Evolutionary conservation across 345 rosid species (phyloP), one percentile per base, ranked within the genome.

Genomic region (Kernera saxatilis): DNA sequence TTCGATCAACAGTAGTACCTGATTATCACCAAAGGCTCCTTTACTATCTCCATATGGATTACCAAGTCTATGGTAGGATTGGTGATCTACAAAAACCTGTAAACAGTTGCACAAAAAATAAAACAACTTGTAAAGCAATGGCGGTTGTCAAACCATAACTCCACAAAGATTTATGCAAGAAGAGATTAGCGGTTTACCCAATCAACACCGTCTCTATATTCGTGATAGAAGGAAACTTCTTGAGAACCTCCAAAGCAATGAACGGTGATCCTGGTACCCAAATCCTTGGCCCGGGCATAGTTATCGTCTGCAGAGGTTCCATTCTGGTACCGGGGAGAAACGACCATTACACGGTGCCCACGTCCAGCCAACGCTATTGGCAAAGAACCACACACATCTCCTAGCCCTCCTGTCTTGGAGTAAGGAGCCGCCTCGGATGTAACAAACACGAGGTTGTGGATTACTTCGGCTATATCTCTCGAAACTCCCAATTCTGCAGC

Each of bases 311-410:
- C 82, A 14, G 77, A 43, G 11, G 89, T 82, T 45, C 95, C 93
- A 52, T 83, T 84, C 13, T 67, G 68, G 74, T 94, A 94, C 55
- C 89, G 84, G 13, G 99, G 97, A 76, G 95, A 84, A 70, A 94
- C 79, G 71, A 93, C 97, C 98, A 94, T 91, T 7, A 94, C 97
- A 36, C 99, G 92, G 54, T 93, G 97, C 11, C 98, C 96, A 27
- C 85, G 88, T 12, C 74, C 69, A 70, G 96, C 96, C 40, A 93
- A 55, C 25, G 89, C 91, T 58, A 83, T 75, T 0, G 98, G 98
- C 90, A 93, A 82, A 73, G 98, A 94, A 46, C 99, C 95, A 75
- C 95, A 91, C 33, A 94, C 99, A 81, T 94, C 99, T 59, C 95
- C 97, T 51, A 94, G 36, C 53, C 99, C 97, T 53, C 99, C 99